A percentile compares a stretch with the other conserved stretches of the same genome.
phyloP scores from a whole-genome alignment of 495 filamentous ascomycete species.

The Penicillium mononematosum region DNA sequence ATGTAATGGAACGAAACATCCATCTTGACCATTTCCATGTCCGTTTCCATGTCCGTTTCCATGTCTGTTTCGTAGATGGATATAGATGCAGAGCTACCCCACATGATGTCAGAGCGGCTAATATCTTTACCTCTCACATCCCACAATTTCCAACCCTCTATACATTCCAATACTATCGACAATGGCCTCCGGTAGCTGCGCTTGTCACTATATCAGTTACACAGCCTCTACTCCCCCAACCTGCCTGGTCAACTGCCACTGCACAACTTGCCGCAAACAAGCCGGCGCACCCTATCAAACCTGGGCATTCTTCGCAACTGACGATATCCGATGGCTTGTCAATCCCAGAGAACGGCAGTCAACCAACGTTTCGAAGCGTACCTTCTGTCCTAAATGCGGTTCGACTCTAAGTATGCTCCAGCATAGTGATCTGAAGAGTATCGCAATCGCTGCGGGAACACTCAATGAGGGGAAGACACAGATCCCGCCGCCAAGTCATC shows the following conservation, averaged over 20 bases:
- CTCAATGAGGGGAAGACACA: slow-evolving; percentile 20
- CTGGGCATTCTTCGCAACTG: slow-evolving; percentile 24
- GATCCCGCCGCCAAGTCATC: slow-evolving; percentile 18
- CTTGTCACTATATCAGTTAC: slow-evolving; percentile 29
- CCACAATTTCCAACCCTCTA: not conserved
- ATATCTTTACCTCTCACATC: not conserved
- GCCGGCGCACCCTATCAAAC: slow-evolving; percentile 31
- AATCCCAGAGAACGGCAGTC: slow-evolving; percentile 21
- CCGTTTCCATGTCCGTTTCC: too few relatives aligned
- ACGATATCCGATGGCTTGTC: slow-evolving; percentile 23
- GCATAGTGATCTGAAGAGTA: slow-evolving; percentile 11
- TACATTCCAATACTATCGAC: not conserved
- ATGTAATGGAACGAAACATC: too few relatives aligned
- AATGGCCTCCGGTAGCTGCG: slow-evolving; percentile 32
- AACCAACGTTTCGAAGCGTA: slow-evolving; percentile 25
- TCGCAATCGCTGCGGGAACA: slow-evolving; percentile 30
- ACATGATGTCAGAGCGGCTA: slow-evolving; percentile 12
- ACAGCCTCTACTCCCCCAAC: slow-evolving; percentile 17
- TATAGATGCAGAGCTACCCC: not conserved
- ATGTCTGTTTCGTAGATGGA: too few relatives aligned
- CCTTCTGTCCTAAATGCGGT: slow-evolving; percentile 32
- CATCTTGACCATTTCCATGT: too few relatives aligned
- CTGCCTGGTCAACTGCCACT: slow-evolving; percentile 31
- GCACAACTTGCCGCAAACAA: slow-evolving; percentile 30
- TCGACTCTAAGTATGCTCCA: slow-evolving; percentile 31